Evolutionary conservation across 352 stramenopile genomes (phyloP).

Genomic region (Globisporangium lucens): DNA sequence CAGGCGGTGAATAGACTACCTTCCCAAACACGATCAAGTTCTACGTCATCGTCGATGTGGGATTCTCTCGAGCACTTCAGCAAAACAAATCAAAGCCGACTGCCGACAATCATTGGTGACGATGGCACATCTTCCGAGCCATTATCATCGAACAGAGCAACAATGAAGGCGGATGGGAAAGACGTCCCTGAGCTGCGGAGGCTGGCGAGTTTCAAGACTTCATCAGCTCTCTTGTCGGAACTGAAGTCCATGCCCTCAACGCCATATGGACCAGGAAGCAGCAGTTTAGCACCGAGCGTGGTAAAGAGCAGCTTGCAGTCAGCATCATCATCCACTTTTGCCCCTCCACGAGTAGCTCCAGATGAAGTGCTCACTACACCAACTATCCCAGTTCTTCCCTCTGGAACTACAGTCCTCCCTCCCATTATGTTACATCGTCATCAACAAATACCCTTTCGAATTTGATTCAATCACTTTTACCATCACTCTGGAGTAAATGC

Average conservation of each 20-base stretch:
- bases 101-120: conserved; percentile 26
- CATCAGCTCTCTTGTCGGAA: conserved; percentile 14
- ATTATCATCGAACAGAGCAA: not conserved
- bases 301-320: not conserved
- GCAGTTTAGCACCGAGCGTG: not conserved
- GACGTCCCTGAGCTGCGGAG: not conserved
- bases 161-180: conserved; percentile 1
- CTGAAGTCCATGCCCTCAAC: conserved; percentile 6
- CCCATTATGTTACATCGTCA: too few relatives aligned
- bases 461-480: too few relatives aligned
- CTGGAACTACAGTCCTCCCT: too few relatives aligned
- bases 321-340: not conserved
- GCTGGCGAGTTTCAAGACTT: conserved; percentile 6
- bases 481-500: too few relatives aligned
- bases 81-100: conserved; percentile 60
- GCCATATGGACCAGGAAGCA: not conserved
- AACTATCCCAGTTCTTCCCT: conserved; percentile 65
- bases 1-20: not conserved
- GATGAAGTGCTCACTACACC: not conserved
- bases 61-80: conserved; percentile 83
- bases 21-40: not conserved
- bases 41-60: conserved; percentile 32
- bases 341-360: not conserved
- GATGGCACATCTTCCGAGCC: not conserved
- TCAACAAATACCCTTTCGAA: too few relatives aligned